Evolutionary conservation across 257 asterid genomes (phyloP).

Genomic region (Solanum dulcamara): DNA sequence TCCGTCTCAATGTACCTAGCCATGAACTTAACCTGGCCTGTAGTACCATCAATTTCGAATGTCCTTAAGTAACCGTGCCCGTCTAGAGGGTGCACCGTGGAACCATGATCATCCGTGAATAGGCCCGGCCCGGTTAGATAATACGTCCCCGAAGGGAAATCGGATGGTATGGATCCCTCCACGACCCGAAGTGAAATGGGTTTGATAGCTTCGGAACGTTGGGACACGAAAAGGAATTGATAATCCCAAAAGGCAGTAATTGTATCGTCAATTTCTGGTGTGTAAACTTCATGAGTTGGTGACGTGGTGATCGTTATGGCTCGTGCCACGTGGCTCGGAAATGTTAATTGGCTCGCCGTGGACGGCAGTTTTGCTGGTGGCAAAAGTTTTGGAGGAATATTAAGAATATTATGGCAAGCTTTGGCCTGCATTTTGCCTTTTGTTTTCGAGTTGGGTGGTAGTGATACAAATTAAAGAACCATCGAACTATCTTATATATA

Average conservation of each 20-base stretch:
- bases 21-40: slow-evolving; percentile 58
- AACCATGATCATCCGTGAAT: slow-evolving; percentile 86
- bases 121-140: slow-evolving; percentile 89
- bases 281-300: slow-evolving; percentile 14
- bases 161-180: slow-evolving; percentile 70
- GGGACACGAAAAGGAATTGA: slow-evolving; percentile 81
- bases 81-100: slow-evolving; percentile 95
- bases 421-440: slow-evolving; percentile 53
- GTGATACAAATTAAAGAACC: background rate
- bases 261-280: slow-evolving; percentile 38
- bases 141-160: slow-evolving; percentile 78
- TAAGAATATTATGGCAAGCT: slow-evolving; percentile 31
- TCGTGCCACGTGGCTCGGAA: slow-evolving; percentile 25
- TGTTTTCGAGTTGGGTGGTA: background rate
- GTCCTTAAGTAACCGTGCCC: slow-evolving; percentile 88
- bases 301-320: slow-evolving; percentile 62
- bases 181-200: slow-evolving; percentile 63
- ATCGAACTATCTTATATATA: background rate
- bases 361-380: slow-evolving; percentile 32
- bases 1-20: slow-evolving; percentile 89
- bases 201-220: slow-evolving; percentile 59
- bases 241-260: slow-evolving; percentile 80
- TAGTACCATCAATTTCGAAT: slow-evolving; percentile 34
- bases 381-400: slow-evolving; percentile 37
- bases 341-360: slow-evolving; percentile 24